Base-by-base conservation (phyloP, 441 rosid species). In the Theobroma grandiflorum region DNA sequence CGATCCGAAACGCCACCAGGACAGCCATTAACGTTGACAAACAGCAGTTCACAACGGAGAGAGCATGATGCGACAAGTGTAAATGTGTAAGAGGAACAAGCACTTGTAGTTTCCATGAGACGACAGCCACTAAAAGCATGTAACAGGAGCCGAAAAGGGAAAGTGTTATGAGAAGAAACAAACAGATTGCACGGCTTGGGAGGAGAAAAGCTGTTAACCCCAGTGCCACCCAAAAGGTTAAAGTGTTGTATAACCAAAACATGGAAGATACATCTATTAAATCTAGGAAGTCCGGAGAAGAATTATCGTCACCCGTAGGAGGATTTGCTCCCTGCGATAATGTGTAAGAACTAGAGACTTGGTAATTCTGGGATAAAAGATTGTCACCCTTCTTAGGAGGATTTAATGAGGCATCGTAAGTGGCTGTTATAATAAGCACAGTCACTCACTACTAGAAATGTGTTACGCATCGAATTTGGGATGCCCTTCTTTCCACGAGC, bases 381-480 rank as follows among this genome's bases (percentile, higher is more conserved):
- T n/a, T n/a, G n/a, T n/a, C n/a, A n/a, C 14, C 62, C 5, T 31
- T 62, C 3, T 11, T 62, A 2, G 86, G 82, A 22, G 85, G 86
- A 59, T 69, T 79, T 10, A 85, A 79, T 3, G 80, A 50, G 1
- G 81, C 85, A 42, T 75, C 77, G 74, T 75, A 85, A 38, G 88
- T 81, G 5, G 85, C 81, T 16, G 87, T 69, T 11, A 81, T 80
- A 59, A 82, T 85, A n/a, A 82, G 37, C 7, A 76, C 85, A 2
- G 75, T n/a, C n/a, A n/a, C n/a, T 61, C 0, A 10, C 40, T 31
- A 61, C 38, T 11, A 61, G 38, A 11, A 86, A 49, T 0, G 85
- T 81, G 4, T 42, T 83, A 33, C 83, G 78, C 74, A 61, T 52
- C 11, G 77, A 81, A 40, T 61, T n/a, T 16, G 86, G 62, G 33